phyloP scores from a whole-genome alignment of 2,329 filamentous ascomycete species.

The Aspergillus ibericus region DNA sequence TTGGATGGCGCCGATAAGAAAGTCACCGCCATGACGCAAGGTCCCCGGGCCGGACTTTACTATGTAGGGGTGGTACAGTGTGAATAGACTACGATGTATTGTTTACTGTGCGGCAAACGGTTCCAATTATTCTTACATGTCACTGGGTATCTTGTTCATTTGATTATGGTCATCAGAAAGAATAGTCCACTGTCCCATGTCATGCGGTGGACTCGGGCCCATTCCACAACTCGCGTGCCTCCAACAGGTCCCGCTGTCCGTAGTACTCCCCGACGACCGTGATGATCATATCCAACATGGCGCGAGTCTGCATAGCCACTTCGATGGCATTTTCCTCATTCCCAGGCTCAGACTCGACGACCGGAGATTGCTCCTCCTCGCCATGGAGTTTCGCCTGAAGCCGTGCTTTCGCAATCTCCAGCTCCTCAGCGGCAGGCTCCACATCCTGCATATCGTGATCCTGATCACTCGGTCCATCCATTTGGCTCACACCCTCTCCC shows the following conservation, averaged over 20 bases:
- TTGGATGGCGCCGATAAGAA: background rate
- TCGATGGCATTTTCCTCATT: slow-evolving; percentile 22
- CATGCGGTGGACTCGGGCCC: slow-evolving; percentile 1
- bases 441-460: slow-evolving; percentile 2
- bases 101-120: too few relatives aligned
- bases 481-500: background rate
- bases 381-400: slow-evolving; percentile 42
- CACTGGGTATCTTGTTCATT: background rate
- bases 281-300: slow-evolving; percentile 89
- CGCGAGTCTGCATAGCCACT: slow-evolving; percentile 44
- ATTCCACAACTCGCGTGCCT: slow-evolving; percentile 63
- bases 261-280: slow-evolving; percentile 85
- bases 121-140: background rate
- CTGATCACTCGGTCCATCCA: background rate
- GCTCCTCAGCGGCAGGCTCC: slow-evolving; percentile 27
- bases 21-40: slow-evolving; percentile 5
- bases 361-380: slow-evolving; percentile 12
- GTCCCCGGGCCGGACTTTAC: background rate
- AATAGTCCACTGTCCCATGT: background rate
- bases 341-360: slow-evolving; percentile 13
- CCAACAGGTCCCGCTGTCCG: slow-evolving; percentile 81
- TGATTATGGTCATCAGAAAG: background rate
- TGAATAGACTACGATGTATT: background rate
- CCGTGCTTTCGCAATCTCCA: slow-evolving; percentile 53
- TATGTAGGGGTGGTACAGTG: background rate